Evolutionary conservation across 306 rosid species (phyloP).

Genomic region (Castanea sativa): DNA sequence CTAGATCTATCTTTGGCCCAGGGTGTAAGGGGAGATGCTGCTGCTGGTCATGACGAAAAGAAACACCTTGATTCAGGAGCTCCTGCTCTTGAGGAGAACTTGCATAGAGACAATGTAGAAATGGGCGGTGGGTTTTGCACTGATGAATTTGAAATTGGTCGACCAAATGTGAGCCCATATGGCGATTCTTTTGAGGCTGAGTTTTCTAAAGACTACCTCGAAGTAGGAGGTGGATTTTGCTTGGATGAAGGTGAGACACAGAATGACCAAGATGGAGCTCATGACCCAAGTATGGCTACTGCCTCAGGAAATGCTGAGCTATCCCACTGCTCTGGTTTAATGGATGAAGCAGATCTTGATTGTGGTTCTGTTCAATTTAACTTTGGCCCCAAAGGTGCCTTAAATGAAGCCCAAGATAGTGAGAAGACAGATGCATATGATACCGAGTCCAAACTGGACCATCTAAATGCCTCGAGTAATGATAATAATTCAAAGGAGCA

Average conservation of each 20-base stretch:
- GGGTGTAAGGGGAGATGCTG: constrained; percentile 21
- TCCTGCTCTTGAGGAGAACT: constrained; percentile 25
- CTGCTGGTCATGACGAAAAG: constrained; percentile 23
- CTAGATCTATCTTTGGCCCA: constrained; percentile 15
- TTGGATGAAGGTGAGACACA: constrained; percentile 39
- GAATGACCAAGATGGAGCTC: constrained; percentile 24
- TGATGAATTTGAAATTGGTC: constrained; percentile 34
- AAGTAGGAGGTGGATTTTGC: constrained; percentile 70
- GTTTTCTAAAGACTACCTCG: constrained; percentile 34
- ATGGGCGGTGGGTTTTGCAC: constrained; percentile 40
- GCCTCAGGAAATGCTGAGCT: constrained; percentile 16
- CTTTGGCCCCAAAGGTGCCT: constrained; percentile 23
- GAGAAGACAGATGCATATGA: constrained; percentile 12
- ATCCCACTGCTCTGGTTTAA: constrained; percentile 25
- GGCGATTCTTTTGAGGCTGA: constrained; percentile 21
- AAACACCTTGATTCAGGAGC: constrained; percentile 15
- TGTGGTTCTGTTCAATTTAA: constrained; percentile 15
- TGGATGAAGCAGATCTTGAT: constrained; percentile 16
- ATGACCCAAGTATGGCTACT: constrained; percentile 11
- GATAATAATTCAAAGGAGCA: constrained; percentile 22
- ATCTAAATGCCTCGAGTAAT: constrained; percentile 12
- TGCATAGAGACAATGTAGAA: constrained; percentile 27
- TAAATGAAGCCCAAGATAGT: constrained; percentile 13
- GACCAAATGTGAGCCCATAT: constrained; percentile 15
- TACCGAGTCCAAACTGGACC: constrained; percentile 19